Conservation (phyloP, 2,329 filamentous ascomycete genomes). For the Botrytis porri region DNA sequence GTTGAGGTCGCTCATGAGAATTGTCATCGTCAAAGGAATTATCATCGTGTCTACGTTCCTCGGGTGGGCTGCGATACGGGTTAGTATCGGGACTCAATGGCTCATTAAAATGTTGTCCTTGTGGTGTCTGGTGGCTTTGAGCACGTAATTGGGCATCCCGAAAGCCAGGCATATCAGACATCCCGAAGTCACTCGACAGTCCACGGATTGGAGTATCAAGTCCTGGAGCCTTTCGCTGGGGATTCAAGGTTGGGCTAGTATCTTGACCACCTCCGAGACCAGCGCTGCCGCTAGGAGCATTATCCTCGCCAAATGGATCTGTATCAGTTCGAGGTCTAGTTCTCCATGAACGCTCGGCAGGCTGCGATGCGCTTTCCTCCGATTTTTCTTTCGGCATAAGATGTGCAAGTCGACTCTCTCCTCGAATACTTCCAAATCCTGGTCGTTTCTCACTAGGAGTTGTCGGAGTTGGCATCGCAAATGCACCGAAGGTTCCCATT, state of each 20-base stretch:
- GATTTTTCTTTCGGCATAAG: conserved; percentile 74
- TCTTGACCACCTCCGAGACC: conserved; percentile 75
- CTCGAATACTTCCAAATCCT: conserved; percentile 61
- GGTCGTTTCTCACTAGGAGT: conserved; percentile 68
- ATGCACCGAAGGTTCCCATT: conserved; percentile 87
- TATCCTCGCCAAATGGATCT: conserved; percentile 70
- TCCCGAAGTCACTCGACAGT: conserved; percentile 56
- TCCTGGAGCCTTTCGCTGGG: conserved; percentile 43
- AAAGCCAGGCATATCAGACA: conserved; percentile 57
- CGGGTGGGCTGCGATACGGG: conserved; percentile 87
- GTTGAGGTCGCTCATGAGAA: conserved; percentile 49
- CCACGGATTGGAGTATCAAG: conserved; percentile 45
- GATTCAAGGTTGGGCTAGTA: conserved; percentile 51
- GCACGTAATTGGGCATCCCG: conserved; percentile 51
- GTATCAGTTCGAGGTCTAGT: conserved; percentile 66
- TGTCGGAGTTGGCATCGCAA: conserved; percentile 63
- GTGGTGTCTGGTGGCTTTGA: conserved; percentile 43
- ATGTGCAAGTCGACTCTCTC: conserved; percentile 83
- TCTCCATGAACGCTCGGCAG: conserved; percentile 56
- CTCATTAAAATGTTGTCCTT: conserved; percentile 50
- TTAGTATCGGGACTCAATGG: conserved; percentile 92
- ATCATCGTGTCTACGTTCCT: conserved; percentile 45
- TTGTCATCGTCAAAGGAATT: conserved; percentile 39
- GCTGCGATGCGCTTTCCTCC: conserved; percentile 58
- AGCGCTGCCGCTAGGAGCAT: conserved; percentile 62